Evolutionary conservation across 163 green algal genomes (phyloP), one percentile per base, ranked within the genome.

Genomic region (Chloromonas sp.): DNA sequence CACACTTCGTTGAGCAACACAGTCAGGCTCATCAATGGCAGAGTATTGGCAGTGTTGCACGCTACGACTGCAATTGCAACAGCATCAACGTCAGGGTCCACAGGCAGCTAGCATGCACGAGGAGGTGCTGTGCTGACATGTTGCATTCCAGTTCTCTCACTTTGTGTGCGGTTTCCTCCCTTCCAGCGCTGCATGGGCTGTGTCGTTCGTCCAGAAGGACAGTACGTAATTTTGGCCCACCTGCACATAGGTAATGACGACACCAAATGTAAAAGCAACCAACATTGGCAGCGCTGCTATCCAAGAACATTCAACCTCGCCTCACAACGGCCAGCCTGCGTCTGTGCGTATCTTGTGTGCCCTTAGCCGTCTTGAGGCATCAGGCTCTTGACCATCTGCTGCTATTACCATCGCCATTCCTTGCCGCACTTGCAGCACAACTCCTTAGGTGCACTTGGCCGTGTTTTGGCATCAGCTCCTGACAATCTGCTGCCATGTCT

Each of bases 181-280:
- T 2, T 82, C 57, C 14, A 60, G 14, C 57, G 78, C 70, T 14
- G 84, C 85, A 0, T 71, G 71, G n/a, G 70, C 70, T n/a, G 90
- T 91, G 66, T 62, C 81, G 60, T 95, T 89, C 70, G 89, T 91
- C 93, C 95, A 98, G 0, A 91, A 81, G 5, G 89, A 91, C 59
- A 98, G 89, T 89, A 92, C 95, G 70, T 89, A 95, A 87, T 97
- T 97, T 85, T 98, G 95, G n/a, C 82, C 71, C 1, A 95, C 90
- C 90, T 95, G 91, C 5, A 76, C 5, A 8, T 11, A 76, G 66
- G 8, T 11, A 11, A 8, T n/a, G 66, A 8, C 66, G 11, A 8
- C 5, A 11, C 66, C 66, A n/a, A 8, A 76, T 8, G 8, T 76
- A n/a, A 8, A 76, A 11, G 8, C 66, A 76, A 76, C 36, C 36